Conservation (phyloP, 805 yeast species). For the Zygoascus biomembranicola region DNA sequence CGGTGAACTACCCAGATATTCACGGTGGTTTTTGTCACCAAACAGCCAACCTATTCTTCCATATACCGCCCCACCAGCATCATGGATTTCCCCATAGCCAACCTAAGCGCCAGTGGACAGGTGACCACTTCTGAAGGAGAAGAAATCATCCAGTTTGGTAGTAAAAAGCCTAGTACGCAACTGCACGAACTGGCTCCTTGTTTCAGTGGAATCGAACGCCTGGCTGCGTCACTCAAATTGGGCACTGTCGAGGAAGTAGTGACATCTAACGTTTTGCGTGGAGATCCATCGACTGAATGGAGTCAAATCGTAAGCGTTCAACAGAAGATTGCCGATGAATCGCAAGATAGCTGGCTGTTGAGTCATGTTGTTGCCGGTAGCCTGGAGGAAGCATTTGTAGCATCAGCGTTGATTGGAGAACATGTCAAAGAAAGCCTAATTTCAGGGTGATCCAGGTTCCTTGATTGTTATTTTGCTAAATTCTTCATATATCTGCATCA, state of each 20-base stretch:
- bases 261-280: background rate
- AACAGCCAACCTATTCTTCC: no score
- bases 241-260: slow-evolving; percentile 12
- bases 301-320: slow-evolving; percentile 9
- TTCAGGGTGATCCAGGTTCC: no score
- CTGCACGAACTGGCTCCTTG: slow-evolving; percentile 8
- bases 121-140: slow-evolving; percentile 15
- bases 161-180: slow-evolving; percentile 1
- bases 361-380: slow-evolving; percentile 6
- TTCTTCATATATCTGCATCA: no score
- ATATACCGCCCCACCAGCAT: background rate
- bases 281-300: slow-evolving; percentile 1
- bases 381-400: slow-evolving; percentile 10
- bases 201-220: slow-evolving; percentile 12
- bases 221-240: slow-evolving; percentile 14
- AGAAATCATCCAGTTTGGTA: slow-evolving; percentile 8
- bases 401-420: slow-evolving; percentile 10
- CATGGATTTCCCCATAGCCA: background rate
- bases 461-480: no score
- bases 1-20: no score
- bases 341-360: background rate
- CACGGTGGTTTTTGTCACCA: no score
- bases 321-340: background rate
- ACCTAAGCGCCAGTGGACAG: slow-evolving; percentile 6
- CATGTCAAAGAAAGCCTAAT: background rate